Conservation (phyloP, 2,329 filamentous ascomycete genomes). For the Chaetomium olivaceum region DNA sequence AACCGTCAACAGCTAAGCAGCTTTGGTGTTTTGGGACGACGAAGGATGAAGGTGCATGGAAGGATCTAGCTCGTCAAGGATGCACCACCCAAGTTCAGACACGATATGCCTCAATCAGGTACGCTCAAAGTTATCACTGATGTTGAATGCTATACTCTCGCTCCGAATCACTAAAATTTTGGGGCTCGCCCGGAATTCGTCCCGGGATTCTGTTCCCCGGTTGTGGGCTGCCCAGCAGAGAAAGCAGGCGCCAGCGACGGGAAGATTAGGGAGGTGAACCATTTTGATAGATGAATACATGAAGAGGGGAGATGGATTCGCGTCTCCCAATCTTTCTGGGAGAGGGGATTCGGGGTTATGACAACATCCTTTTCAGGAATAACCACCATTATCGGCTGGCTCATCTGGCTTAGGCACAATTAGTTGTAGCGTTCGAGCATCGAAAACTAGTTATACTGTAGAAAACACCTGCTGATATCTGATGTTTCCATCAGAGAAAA, state of each 20-base stretch:
- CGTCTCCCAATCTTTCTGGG: background rate
- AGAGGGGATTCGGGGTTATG: background rate
- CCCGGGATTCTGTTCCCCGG: no score
- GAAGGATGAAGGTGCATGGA: slow-evolving; percentile 15
- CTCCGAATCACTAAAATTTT: background rate
- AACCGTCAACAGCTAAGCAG: background rate
- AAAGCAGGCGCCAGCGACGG: background rate
- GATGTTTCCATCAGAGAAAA: background rate
- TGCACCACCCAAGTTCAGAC: background rate
- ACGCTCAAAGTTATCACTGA: background rate
- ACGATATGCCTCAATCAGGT: background rate
- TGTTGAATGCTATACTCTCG: background rate
- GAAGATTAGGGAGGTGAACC: background rate
- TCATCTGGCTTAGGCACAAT: background rate
- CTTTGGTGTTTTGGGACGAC: background rate
- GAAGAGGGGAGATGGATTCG: background rate
- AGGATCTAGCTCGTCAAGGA: slow-evolving; percentile 6
- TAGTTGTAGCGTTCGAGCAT: background rate
- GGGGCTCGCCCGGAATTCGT: background rate
- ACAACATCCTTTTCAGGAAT: background rate
- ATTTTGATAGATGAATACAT: background rate
- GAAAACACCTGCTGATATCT: background rate
- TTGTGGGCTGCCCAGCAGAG: background rate
- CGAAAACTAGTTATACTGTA: background rate
- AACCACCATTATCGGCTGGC: background rate